A percentile compares a stretch with the other conserved stretches of the same genome.
These are phyloP conservation scores for Candida tallmaniae DNA, from an alignment of 805 yeast species.

Conservation along the genomic window DNA sequence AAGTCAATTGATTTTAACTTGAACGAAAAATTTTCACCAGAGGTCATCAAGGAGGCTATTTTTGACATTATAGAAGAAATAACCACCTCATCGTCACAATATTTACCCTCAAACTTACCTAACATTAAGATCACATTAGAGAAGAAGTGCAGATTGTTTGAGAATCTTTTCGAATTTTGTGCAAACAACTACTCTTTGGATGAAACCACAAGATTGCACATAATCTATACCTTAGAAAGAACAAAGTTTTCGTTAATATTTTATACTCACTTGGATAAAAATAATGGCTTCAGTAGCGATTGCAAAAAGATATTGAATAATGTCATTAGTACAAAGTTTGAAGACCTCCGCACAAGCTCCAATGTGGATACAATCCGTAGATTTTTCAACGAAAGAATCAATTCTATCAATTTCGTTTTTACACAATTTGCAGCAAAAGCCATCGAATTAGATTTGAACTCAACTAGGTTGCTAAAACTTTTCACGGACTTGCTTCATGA, in stretches of 20 bases:
- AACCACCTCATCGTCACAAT: conserved; percentile 49
- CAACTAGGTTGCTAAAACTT: conserved; percentile 15
- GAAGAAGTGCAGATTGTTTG: conserved; percentile 43
- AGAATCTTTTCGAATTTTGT: conserved; percentile 42
- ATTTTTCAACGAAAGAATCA: conserved; percentile 22
- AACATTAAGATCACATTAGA: conserved; percentile 49
- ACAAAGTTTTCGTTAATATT: conserved; percentile 43
- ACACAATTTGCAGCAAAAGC: conserved; percentile 22
- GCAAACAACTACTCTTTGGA: conserved; percentile 27
- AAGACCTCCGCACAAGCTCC: conserved; percentile 1
- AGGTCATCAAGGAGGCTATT: conserved; percentile 34
- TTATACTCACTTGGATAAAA: conserved; percentile 23
- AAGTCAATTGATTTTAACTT: conserved; percentile 41
- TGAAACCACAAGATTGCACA: conserved; percentile 1
- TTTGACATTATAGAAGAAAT: conserved; percentile 51
- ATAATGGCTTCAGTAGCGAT: conserved; percentile 4
- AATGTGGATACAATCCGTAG: conserved; percentile 18
- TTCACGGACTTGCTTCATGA: conserved; percentile 21
- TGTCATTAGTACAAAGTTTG: conserved; percentile 3
- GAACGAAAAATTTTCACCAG: conserved; percentile 21
- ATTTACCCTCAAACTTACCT: conserved; percentile 50
- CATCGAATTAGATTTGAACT: conserved; percentile 14
- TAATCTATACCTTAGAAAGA: conserved; percentile 22
- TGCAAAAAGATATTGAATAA: conserved; percentile 4
- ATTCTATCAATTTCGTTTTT: conserved; percentile 23